Evolutionary conservation across 768 basidiomycete genomes (phyloP).

Genomic region (Mrakia blollopis): DNA sequence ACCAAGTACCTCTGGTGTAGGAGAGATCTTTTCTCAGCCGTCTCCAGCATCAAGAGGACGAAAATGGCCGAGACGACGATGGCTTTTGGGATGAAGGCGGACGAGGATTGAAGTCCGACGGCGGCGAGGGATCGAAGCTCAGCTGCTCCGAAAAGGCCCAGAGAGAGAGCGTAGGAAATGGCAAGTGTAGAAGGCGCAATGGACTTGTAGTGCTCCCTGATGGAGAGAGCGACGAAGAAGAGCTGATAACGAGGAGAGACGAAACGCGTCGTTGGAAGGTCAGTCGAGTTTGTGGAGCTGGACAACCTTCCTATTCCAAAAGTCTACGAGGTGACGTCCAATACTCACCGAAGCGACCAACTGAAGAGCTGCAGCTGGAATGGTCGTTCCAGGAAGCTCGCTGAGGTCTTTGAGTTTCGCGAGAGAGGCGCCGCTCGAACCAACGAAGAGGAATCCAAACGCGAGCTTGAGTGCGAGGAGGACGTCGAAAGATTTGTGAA

Average conservation of each 20-base stretch:
- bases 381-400: not conserved
- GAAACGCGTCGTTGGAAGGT: too few species aligned
- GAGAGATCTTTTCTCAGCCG: conserved; percentile 2
- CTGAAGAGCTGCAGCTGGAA: not conserved
- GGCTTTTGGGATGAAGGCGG: conserved; percentile 3
- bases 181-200: conserved; percentile 6
- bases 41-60: conserved; percentile 15
- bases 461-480: conserved; percentile 9
- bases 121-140: conserved; percentile 18
- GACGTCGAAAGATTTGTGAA: not conserved
- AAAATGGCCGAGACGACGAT: not conserved
- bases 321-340: not conserved
- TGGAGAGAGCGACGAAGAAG: not conserved
- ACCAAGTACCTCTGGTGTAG: conserved; percentile 5
- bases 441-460: not conserved
- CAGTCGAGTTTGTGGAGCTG: not conserved
- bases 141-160: conserved; percentile 10
- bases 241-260: not conserved
- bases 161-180: conserved; percentile 4
- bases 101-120: conserved; percentile 5
- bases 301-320: too few species aligned
- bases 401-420: not conserved
- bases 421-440: not conserved
- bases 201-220: conserved; percentile 6
- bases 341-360: not conserved